A percentile compares a stretch with the other conserved stretches of the same genome.
phyloP scores from a whole-genome alignment of 192 early-diverging fungal genomes.

The Cladochytrium replicatum region DNA sequence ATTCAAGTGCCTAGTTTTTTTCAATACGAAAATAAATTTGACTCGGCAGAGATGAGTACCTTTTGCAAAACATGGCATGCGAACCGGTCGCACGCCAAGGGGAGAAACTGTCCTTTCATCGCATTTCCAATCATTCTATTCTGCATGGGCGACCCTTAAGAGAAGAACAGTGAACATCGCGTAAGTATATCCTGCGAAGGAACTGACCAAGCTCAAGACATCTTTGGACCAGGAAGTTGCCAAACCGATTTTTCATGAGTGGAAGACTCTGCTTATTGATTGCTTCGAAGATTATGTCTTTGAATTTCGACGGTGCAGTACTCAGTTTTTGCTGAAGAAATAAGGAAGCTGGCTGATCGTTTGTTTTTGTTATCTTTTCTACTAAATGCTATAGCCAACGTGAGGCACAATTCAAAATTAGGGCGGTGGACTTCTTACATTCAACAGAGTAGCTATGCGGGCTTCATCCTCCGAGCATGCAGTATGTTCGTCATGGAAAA shows the following conservation, averaged over 20 bases:
- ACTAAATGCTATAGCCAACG: slow-evolving; percentile 39
- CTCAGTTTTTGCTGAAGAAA: slow-evolving; percentile 63
- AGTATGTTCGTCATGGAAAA: too few relatives aligned
- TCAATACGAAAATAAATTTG: background rate
- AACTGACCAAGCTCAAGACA: slow-evolving; percentile 54
- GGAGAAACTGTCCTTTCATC: slow-evolving; percentile 53
- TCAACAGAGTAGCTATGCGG: too few relatives aligned
- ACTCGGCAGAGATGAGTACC: slow-evolving; percentile 15
- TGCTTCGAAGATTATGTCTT: slow-evolving; percentile 47
- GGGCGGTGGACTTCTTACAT: too few relatives aligned
- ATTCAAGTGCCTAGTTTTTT: slow-evolving; percentile 43
- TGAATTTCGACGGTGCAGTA: slow-evolving; percentile 35
- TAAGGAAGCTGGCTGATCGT: slow-evolving; percentile 65
- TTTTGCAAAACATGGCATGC: slow-evolving; percentile 74
- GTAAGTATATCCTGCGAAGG: background rate
- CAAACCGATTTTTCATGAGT: slow-evolving; percentile 65
- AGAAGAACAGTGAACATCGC: background rate
- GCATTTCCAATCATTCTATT: slow-evolving; percentile 39
- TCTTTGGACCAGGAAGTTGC: slow-evolving; percentile 67
- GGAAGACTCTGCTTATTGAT: slow-evolving; percentile 44
- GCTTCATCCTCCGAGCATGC: too few relatives aligned
- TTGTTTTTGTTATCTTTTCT: slow-evolving; percentile 57
- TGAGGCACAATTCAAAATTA: too few relatives aligned
- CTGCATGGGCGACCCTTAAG: slow-evolving; percentile 42
- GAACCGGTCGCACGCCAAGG: slow-evolving; percentile 61